phyloP scores from a whole-genome alignment of 306 rosid species.

The Sindora glabra region DNA sequence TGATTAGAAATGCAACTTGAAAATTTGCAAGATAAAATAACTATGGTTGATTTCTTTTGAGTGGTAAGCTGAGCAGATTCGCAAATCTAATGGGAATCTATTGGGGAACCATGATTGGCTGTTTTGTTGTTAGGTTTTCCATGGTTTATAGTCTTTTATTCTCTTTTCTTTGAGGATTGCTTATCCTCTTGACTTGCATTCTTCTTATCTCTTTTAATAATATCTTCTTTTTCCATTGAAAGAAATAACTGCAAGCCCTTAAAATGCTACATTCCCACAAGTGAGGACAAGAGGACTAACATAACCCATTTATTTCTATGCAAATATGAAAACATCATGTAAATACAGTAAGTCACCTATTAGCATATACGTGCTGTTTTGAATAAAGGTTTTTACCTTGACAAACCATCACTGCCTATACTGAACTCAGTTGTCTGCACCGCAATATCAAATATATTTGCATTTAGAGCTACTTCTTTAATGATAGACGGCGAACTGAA shows the following conservation, averaged over 20 bases:
- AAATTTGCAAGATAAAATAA: not conserved
- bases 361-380: slow-evolving; percentile 2
- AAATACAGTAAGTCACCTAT: not conserved
- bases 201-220: no score
- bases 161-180: no score
- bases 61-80: no score
- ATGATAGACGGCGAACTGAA: slow-evolving; percentile 75
- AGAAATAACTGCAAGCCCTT: not conserved
- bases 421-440: slow-evolving; percentile 31
- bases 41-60: no score
- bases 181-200: no score
- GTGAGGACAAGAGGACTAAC: not conserved
- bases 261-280: not conserved
- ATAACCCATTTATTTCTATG: not conserved
- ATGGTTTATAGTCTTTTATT: no score
- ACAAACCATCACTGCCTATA: slow-evolving; percentile 29
- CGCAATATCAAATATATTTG: slow-evolving; percentile 61
- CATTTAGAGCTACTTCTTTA: slow-evolving; percentile 49
- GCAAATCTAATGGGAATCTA: no score
- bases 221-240: no score
- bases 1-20: slow-evolving; percentile 11
- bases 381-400: slow-evolving; percentile 46
- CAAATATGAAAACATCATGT: not conserved
- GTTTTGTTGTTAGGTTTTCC: no score
- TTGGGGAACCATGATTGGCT: no score